A percentile compares a stretch with the other conserved stretches of the same genome.
These are phyloP conservation scores for Solanum paucissectum DNA, from an alignment of 257 asterid genomes.

Conservation along the genomic window DNA sequence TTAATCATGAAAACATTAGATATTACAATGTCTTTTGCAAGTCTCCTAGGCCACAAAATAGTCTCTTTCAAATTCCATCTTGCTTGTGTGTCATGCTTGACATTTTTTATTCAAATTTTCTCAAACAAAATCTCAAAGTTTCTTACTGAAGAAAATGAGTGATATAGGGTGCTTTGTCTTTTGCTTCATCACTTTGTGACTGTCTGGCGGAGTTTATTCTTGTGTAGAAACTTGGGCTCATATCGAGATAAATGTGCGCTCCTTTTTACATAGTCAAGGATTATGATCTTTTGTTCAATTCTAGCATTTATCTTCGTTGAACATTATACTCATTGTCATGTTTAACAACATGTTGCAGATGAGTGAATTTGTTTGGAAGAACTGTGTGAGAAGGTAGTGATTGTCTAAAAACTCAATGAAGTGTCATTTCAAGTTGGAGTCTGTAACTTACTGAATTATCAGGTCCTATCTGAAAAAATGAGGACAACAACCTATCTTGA, in stretches of 20 bases:
- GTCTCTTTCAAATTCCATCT: neutral
- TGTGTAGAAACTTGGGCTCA: neutral
- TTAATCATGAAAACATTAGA: neutral
- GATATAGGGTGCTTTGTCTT: neutral
- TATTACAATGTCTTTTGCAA: neutral
- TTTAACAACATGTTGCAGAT: conserved; percentile 90
- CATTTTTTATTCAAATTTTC: conserved; percentile 7
- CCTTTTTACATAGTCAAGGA: neutral
- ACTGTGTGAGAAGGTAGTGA: conserved; percentile 59
- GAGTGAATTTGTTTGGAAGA: conserved; percentile 90
- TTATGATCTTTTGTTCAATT: neutral
- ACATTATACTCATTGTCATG: conserved; percentile 4
- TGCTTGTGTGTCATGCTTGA: neutral
- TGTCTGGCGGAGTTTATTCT: neutral
- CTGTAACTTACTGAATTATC: neutral
- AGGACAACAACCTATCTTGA: no score
- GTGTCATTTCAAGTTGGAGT: neutral
- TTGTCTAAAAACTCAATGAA: conserved; percentile 4
- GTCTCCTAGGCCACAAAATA: neutral
- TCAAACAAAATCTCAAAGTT: conserved; percentile 25
- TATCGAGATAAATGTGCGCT: neutral
- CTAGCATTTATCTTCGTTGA: neutral
- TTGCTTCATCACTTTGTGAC: neutral
- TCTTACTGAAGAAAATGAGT: neutral
- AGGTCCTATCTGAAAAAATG: no score